Evolutionary conservation across 2,329 filamentous ascomycete genomes (phyloP).

Genomic region (Dactylellina parvicollis): DNA sequence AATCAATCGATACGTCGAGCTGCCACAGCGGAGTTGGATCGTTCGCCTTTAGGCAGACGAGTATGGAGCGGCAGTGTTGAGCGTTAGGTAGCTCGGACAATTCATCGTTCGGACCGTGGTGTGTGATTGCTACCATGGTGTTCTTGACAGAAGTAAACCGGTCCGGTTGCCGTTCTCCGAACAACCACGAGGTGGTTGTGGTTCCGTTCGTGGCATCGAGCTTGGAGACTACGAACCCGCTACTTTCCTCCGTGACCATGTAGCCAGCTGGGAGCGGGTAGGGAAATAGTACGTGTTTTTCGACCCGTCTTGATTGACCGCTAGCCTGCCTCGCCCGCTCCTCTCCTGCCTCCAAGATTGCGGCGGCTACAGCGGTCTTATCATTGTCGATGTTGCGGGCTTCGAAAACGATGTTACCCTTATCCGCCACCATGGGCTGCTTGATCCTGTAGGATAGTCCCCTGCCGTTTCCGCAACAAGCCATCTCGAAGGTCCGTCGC

Average conservation of each 20-base stretch:
- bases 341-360: conserved; percentile 32
- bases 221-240: conserved; percentile 55
- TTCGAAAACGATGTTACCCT: conserved; percentile 51
- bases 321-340: conserved; percentile 53
- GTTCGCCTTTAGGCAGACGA: conserved; percentile 38
- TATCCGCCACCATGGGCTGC: conserved; percentile 47
- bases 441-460: conserved; percentile 46
- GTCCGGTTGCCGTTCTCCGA: conserved; percentile 57
- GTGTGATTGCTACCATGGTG: conserved; percentile 57
- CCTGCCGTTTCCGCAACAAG: conserved; percentile 49
- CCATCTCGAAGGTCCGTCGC: conserved; percentile 54
- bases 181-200: conserved; percentile 54
- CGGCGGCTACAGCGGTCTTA: conserved; percentile 37
- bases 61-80: conserved; percentile 29
- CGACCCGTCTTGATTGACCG: conserved; percentile 51
- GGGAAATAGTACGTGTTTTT: conserved; percentile 55
- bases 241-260: conserved; percentile 54
- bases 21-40: conserved; percentile 56
- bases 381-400: conserved; percentile 48
- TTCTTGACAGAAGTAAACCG: conserved; percentile 57
- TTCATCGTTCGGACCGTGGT: conserved; percentile 52
- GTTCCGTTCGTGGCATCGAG: conserved; percentile 55
- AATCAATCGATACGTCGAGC: conserved; percentile 56
- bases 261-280: conserved; percentile 56
- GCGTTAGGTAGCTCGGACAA: conserved; percentile 51